Evolutionary conservation across 441 rosid genomes (phyloP).

Genomic region (Mallotus japonicus): DNA sequence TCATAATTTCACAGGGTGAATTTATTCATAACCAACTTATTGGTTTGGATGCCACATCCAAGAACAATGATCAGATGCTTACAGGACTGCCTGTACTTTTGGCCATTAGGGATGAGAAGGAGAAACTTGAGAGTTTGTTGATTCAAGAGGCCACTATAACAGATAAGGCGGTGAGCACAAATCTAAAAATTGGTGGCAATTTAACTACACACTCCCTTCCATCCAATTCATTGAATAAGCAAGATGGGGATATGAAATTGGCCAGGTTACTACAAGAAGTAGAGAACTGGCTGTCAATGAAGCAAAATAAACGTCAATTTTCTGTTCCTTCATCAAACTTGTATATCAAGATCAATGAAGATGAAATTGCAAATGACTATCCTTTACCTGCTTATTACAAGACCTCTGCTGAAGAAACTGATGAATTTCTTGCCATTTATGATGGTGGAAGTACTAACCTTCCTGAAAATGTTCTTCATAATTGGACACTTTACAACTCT

Average conservation of each 20-base stretch:
- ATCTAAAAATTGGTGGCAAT: slow-evolving; percentile 29
- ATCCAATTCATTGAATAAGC: slow-evolving; percentile 30
- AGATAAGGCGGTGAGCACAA: slow-evolving; percentile 22
- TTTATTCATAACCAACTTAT: slow-evolving; percentile 71
- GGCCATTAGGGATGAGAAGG: slow-evolving; percentile 52
- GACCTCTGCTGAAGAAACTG: slow-evolving; percentile 52
- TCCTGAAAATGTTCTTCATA: slow-evolving; percentile 62
- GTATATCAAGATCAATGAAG: slow-evolving; percentile 72
- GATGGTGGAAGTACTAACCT: slow-evolving; percentile 36
- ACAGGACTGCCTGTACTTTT: slow-evolving; percentile 54
- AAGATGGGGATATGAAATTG: slow-evolving; percentile 50
- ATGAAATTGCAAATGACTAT: slow-evolving; percentile 81
- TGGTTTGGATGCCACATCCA: slow-evolving; percentile 68
- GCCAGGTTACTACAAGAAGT: slow-evolving; percentile 63
- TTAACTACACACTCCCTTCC: slow-evolving; percentile 22
- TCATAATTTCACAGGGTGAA: slow-evolving; percentile 69
- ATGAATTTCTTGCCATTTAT: slow-evolving; percentile 51
- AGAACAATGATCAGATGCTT: slow-evolving; percentile 43
- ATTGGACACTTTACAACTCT: slow-evolving; percentile 80
- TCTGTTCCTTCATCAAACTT: slow-evolving; percentile 42
- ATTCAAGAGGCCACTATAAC: slow-evolving; percentile 25
- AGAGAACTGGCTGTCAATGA: slow-evolving; percentile 54
- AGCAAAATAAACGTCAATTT: slow-evolving; percentile 42
- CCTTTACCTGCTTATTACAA: slow-evolving; percentile 78
- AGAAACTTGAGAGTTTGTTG: slow-evolving; percentile 30